Evolutionary conservation across 148 eudicot species (phyloP).

Genomic region (Limonium bicolor): DNA sequence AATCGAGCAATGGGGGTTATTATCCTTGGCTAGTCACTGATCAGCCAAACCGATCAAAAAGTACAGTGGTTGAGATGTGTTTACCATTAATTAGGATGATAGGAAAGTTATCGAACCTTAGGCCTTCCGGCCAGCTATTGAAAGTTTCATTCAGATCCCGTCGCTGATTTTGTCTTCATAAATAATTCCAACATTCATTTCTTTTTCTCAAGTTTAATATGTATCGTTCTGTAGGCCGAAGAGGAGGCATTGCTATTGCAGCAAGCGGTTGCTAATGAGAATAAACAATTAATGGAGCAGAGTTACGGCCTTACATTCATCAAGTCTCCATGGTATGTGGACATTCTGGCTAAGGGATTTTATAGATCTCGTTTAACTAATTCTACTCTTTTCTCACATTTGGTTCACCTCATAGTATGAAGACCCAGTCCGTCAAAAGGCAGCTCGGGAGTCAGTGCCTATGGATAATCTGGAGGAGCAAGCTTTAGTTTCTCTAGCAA

Average conservation of each 20-base stretch:
- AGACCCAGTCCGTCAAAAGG: slow-evolving; percentile 58
- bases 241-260: slow-evolving; percentile 88
- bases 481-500: slow-evolving; percentile 63
- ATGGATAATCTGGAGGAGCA: slow-evolving; percentile 78
- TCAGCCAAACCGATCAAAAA: too few relatives aligned
- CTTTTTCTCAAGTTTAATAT: neutral
- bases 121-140: too few relatives aligned
- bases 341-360: neutral
- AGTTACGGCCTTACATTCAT: slow-evolving; percentile 49
- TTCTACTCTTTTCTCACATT: neutral
- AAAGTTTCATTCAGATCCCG: too few relatives aligned
- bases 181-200: too few relatives aligned
- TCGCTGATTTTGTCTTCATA: too few relatives aligned
- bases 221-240: slow-evolving; percentile 41
- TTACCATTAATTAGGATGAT: too few relatives aligned
- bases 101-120: too few relatives aligned
- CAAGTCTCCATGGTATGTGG: slow-evolving; percentile 61
- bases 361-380: neutral
- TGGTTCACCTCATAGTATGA: slow-evolving; percentile 60
- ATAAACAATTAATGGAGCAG: slow-evolving; percentile 36
- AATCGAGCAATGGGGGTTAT: too few relatives aligned
- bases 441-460: slow-evolving; percentile 78
- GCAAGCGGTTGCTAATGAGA: slow-evolving; percentile 38
- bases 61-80: too few relatives aligned
- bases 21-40: too few relatives aligned